Conservation (phyloP, 2,329 filamentous ascomycete genomes). For the Aspergillus caelatus region DNA sequence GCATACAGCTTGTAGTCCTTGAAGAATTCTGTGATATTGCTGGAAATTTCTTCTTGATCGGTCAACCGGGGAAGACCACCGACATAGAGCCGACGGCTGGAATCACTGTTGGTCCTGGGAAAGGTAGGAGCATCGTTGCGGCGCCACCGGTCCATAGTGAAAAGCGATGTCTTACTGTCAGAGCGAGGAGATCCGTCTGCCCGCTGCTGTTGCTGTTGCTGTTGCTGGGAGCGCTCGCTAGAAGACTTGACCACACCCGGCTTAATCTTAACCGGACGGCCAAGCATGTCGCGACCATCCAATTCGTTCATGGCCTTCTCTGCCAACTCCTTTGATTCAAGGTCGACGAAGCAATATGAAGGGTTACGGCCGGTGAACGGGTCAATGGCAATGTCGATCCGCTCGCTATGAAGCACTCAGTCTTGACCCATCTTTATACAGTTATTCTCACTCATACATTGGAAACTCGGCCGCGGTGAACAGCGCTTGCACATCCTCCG, state of each 20-base stretch:
- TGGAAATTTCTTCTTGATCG: constrained; percentile 45
- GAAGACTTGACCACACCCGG: constrained; percentile 62
- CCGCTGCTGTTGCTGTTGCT: constrained; percentile 20
- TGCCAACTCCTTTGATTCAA: constrained; percentile 60
- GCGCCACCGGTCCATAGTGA: constrained; percentile 47
- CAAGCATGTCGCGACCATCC: constrained; percentile 57
- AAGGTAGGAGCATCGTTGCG: constrained; percentile 42
- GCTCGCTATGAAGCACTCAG: constrained; percentile 46
- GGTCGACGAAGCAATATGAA: constrained; percentile 75
- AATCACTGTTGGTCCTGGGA: constrained; percentile 36
- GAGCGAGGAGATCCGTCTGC: constrained; percentile 25
- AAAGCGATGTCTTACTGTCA: constrained; percentile 22
- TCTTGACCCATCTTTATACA: constrained; percentile 13
- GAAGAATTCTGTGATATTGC: constrained; percentile 49
- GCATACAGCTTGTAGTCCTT: constrained; percentile 47
- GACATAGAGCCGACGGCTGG: constrained; percentile 50
- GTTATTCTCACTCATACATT: constrained; percentile 32
- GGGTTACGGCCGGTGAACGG: constrained; percentile 70
- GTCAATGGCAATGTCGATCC: constrained; percentile 70
- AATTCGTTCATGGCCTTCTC: constrained; percentile 61
- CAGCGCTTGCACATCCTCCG: constrained; percentile 52
- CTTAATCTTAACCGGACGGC: constrained; percentile 65
- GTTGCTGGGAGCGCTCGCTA: constrained; percentile 31
- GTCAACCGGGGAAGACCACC: constrained; percentile 50
- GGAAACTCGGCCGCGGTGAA: constrained; percentile 46